Conservation (phyloP, 1,139 yeast species). For the Wickerhamomyces sp. region DNA sequence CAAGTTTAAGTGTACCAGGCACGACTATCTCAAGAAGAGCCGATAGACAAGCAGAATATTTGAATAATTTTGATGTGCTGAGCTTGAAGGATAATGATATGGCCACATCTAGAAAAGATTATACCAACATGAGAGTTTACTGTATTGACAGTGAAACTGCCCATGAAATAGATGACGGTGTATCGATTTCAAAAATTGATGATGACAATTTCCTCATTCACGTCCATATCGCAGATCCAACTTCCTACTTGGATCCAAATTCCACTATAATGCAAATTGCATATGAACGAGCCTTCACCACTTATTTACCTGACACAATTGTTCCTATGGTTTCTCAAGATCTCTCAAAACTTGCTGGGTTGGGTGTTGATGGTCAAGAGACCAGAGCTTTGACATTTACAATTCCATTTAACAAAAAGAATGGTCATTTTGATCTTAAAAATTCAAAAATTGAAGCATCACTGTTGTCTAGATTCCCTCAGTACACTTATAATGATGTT, state of each 20-base stretch:
- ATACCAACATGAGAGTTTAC: constrained; percentile 50
- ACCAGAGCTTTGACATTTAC: constrained; percentile 49
- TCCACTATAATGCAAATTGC: constrained; percentile 56
- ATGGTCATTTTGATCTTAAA: constrained; percentile 28
- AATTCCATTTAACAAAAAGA: constrained; percentile 29
- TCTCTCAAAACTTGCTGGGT: constrained; percentile 49
- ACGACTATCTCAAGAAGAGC: constrained; percentile 34
- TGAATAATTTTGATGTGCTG: constrained; percentile 25
- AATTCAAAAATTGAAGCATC: constrained; percentile 34
- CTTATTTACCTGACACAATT: constrained; percentile 67
- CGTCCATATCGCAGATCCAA: constrained; percentile 87
- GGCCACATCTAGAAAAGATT: constrained; percentile 31
- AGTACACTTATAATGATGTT: constrained; percentile 46
- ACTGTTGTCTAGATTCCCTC: constrained; percentile 36
- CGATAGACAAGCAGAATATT: constrained; percentile 40
- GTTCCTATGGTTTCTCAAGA: constrained; percentile 68
- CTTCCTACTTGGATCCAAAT: constrained; percentile 47
- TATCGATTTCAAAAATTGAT: constrained; percentile 46
- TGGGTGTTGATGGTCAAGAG: constrained; percentile 42
- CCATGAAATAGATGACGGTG: constrained; percentile 92
- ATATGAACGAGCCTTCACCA: constrained; percentile 55
- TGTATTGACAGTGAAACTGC: constrained; percentile 84
- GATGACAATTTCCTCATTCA: constrained; percentile 41
- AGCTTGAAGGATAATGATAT: constrained; percentile 30
- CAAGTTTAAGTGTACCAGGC: constrained; percentile 36